These are phyloP conservation scores for Malbranchea zuffiana DNA, from an alignment of 2,329 filamentous ascomycete species.

Conservation along the genomic window DNA sequence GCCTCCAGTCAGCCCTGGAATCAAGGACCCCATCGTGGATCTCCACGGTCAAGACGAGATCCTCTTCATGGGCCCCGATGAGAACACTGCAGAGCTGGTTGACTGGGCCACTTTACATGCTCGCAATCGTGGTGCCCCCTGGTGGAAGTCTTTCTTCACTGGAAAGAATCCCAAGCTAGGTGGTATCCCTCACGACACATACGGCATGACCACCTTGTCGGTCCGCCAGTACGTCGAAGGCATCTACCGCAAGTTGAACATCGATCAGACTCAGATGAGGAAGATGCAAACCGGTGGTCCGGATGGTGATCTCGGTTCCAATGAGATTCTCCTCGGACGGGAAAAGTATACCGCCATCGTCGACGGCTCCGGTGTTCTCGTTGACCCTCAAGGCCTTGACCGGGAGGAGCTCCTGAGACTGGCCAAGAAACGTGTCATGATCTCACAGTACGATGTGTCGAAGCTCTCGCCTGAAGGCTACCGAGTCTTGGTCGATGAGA, in stretches of 20 bases:
- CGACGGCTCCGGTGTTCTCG: conserved; percentile 90
- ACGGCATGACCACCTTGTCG: conserved; percentile 96
- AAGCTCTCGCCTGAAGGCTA: conserved; percentile 86
- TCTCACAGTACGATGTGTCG: conserved; percentile 68
- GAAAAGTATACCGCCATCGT: conserved; percentile 93
- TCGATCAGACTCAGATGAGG: conserved; percentile 71
- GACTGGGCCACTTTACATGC: conserved; percentile 99
- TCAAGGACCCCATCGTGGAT: conserved; percentile 98
- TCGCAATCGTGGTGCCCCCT: conserved; percentile 72
- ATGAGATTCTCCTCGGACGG: conserved; percentile 90
- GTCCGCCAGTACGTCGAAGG: conserved; percentile 93
- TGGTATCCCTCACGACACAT: conserved; percentile 89
- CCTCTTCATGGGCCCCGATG: conserved; percentile 94
- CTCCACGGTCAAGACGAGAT: conserved; percentile 92
- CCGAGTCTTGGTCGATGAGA: conserved; percentile 84
- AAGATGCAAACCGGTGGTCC: conserved; percentile 98
- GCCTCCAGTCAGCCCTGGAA: conserved; percentile 80
- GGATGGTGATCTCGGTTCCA: conserved; percentile 91
- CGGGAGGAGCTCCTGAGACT: conserved; percentile 71
- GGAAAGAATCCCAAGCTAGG: conserved; percentile 94
- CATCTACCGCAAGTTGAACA: conserved; percentile 89
- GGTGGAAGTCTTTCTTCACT: conserved; percentile 99
- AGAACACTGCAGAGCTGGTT: conserved; percentile 95
- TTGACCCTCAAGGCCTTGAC: conserved; percentile 83
- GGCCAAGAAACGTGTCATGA: conserved; percentile 80